Base-by-base conservation (phyloP, 2,329 filamentous ascomycete genomes). In the Corynespora cassiicola region DNA sequence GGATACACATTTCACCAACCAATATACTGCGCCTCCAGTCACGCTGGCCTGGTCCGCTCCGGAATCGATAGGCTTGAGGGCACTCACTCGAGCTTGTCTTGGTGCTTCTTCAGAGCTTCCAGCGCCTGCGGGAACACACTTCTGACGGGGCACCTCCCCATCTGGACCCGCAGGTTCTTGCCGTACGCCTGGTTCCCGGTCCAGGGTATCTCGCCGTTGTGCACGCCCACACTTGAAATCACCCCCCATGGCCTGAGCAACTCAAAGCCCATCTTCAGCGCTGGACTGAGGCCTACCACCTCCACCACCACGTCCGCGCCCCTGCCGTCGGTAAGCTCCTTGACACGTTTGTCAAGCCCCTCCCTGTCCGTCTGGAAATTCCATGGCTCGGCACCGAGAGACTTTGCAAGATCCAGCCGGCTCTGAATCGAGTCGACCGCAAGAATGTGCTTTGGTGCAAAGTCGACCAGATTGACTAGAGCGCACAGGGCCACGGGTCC, bases 291-390 rank as follows among this genome's bases (percentile, higher is more conserved):
- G 5, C 75, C 75, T 4, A 77, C 75, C 4, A 73, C 71, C 50
- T 77, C 75, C 30, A 96, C 84, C 2, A 94, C 84, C 12, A 88
- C 83, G 69, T 96, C 91, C 10, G 90, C 90, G 6, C 91, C 91
- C 24, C 91, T 78, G 6, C 90, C 90, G 11, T 86, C 77, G 0
- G 89, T 94, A 31, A 85, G 79, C 52, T 88, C 86, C 59, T 83
- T 83, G 36, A 96, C 84, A 36, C 86, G 80, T 52, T 79, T 76
- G 38, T 84, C 71, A 64, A 95, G 77, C 3, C 77, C 81, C 24
- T 84, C 81, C 31, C 77, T 77, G 44, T 88, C 81, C 2, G 74
- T 82, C 58, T 79, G 70, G 68, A 92, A 92, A 65, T 95, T 91
- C 69, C 90, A 83, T 1, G 88, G 85, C 67, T 92, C 89, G 2